phyloP scores from a whole-genome alignment of 768 basidiomycete genomes.

The Lentinula lateritia region DNA sequence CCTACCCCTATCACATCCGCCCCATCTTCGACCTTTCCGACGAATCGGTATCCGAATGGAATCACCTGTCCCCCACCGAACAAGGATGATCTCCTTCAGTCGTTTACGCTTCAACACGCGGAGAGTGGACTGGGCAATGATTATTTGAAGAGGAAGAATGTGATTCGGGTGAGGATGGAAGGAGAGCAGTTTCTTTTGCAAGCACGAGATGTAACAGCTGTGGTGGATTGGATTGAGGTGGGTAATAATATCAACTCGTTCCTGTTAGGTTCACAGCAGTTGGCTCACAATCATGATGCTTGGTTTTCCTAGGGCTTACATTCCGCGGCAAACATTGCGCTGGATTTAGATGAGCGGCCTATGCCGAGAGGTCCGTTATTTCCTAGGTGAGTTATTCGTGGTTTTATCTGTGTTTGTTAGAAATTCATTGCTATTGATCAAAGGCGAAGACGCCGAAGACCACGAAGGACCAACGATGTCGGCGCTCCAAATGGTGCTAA shows the following conservation, averaged over 20 bases:
- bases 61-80: conserved; percentile 35
- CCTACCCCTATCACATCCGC: neutral
- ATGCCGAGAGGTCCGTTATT: conserved; percentile 91
- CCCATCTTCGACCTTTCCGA: neutral
- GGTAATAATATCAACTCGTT: conserved; percentile 11
- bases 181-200: conserved; percentile 97
- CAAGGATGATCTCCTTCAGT: conserved; percentile 49
- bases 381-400: conserved; percentile 53
- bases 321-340: conserved; percentile 84
- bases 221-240: conserved; percentile 97
- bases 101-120: conserved; percentile 82
- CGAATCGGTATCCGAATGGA: conserved; percentile 10
- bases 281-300: neutral
- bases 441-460: conserved; percentile 22
- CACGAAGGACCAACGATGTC: conserved; percentile 14
- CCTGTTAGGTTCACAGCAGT: neutral
- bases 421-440: conserved; percentile 5
- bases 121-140: conserved; percentile 95
- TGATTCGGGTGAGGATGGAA: conserved; percentile 86
- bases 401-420: neutral
- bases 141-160: conserved; percentile 89
- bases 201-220: conserved; percentile 73
- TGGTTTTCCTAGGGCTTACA: conserved; percentile 62
- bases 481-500: neutral
- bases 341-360: conserved; percentile 85